Percentiles rank a stretch among this genome's conserved stretches.
Conservation (phyloP, 208 protist genomes). For the Leishmania gerbilli region DNA sequence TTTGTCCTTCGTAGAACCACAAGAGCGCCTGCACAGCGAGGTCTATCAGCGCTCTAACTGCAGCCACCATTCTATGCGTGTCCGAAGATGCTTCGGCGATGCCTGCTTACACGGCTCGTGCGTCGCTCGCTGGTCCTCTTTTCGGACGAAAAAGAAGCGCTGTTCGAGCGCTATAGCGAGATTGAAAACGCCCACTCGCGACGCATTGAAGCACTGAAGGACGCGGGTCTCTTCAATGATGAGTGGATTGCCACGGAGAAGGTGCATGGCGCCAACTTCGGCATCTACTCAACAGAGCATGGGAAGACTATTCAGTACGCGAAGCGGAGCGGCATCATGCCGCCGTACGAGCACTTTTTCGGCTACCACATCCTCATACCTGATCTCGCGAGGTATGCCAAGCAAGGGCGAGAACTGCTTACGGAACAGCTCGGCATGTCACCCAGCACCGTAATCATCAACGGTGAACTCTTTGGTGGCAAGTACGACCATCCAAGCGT, state of each 20-base stretch:
- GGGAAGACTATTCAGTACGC: constrained; percentile 65
- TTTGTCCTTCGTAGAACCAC: background rate
- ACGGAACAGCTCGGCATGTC: constrained; percentile 23
- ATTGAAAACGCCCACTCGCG: constrained; percentile 82
- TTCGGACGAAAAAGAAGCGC: constrained; percentile 24
- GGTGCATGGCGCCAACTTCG: constrained; percentile 90
- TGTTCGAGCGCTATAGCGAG: constrained; percentile 86
- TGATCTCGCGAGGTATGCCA: constrained; percentile 52
- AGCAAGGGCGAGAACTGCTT: constrained; percentile 48
- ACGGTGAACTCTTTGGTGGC: constrained; percentile 88
- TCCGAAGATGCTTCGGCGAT: constrained; percentile 30
- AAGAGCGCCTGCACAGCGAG: background rate
- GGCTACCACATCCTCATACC: constrained; percentile 83
- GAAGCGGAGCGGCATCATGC: constrained; percentile 85
- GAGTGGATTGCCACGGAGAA: constrained; percentile 91
- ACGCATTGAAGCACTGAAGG: constrained; percentile 60
- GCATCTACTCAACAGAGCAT: constrained; percentile 74
- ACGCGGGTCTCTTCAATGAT: constrained; percentile 58
- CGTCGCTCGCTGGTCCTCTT: constrained; percentile 29
- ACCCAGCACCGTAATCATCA: constrained; percentile 66
- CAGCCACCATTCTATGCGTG: background rate
- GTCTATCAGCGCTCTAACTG: background rate
- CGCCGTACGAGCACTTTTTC: constrained; percentile 82
- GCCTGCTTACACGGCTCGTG: constrained; percentile 11
- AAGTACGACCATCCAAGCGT: constrained; percentile 87